These are phyloP conservation scores for Paecilomyces fulvus DNA, from an alignment of 2,329 filamentous ascomycete species.

Conservation along the genomic window DNA sequence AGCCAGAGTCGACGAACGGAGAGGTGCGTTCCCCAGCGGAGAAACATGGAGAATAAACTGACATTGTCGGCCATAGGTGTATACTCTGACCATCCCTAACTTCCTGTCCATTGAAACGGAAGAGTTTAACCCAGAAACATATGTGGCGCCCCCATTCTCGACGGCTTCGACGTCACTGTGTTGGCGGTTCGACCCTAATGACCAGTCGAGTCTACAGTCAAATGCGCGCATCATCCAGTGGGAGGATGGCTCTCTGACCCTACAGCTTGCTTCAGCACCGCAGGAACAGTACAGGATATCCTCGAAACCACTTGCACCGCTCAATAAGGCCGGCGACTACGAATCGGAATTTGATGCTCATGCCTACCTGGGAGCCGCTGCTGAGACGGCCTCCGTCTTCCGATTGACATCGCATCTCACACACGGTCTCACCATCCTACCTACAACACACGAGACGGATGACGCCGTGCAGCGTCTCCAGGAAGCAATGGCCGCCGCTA, in stretches of 20 bases:
- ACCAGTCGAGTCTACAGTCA: conserved; percentile 50
- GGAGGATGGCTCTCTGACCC: conserved; percentile 58
- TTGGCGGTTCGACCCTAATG: conserved; percentile 56
- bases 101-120: conserved; percentile 55
- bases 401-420: conserved; percentile 57
- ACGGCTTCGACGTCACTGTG: conserved; percentile 57
- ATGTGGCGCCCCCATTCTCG: conserved; percentile 54
- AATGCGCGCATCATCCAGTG: conserved; percentile 59
- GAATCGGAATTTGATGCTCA: conserved; percentile 51
- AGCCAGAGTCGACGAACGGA: conserved; percentile 43
- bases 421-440: conserved; percentile 48
- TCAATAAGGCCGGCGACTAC: conserved; percentile 44
- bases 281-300: conserved; percentile 53
- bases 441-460: conserved; percentile 48
- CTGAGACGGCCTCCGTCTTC: conserved; percentile 49
- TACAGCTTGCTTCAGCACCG: conserved; percentile 56
- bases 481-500: conserved; percentile 49
- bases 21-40: conserved; percentile 20
- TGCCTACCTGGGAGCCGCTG: conserved; percentile 55
- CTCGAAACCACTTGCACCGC: conserved; percentile 50
- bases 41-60: neutral
- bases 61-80: conserved; percentile 37
- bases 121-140: conserved; percentile 52
- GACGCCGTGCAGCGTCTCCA: conserved; percentile 55
- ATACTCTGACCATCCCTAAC: conserved; percentile 55